Base-by-base conservation (phyloP, 306 rosid species). In the Lupinus albus region DNA sequence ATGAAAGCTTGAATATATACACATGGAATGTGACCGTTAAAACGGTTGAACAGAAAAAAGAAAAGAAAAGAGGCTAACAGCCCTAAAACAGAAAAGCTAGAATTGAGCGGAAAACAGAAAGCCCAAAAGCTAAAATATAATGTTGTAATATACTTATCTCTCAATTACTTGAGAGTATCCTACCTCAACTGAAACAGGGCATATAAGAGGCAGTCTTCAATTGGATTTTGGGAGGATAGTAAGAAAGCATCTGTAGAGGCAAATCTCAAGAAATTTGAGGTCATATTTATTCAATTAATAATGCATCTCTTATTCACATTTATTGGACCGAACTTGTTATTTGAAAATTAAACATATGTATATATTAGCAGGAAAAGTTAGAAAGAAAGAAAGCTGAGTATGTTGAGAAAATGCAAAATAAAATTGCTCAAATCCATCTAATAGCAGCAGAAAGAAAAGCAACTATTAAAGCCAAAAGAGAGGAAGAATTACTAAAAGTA, bases 391-490 rank as follows among this genome's bases (percentile, higher is more conserved):
- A 83, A 76, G 89, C 87, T 3, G 81, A 81, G 33, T 80, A 80
- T 70, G 72, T 74, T 33, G 98, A 92, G 68, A 73, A 75, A 71
- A 63, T 78, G 91, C 88, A 83, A 56, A 92, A 92, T 75, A 86
- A 86, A 70, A 57, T 88, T 13, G 97, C 89, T 8, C 68, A 79
- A 56, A 84, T 88, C 62, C 93, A 86, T 77, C 76, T 71, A 60
- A 17, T 21, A 3, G 93, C 97, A 66, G 89, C 89, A 64, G 97
- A 86, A 66, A 84, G 72, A 82, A 93, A 73, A 76, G 96, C 97
- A 39, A 0, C 7, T 4, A 75, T 82, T 61, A 95, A 84, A 80
- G 98, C 96, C 0, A 63, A 83, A 36, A 79, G 73, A 7, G 85
- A 82, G 3, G 91, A 82, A 75, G 88, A 84, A 21, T 51, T 79